Percentiles rank a stretch among this genome's conserved stretches.
These are phyloP conservation scores for Kwoniella sp. DNA, from an alignment of 768 basidiomycete species.

Conservation along the genomic window DNA sequence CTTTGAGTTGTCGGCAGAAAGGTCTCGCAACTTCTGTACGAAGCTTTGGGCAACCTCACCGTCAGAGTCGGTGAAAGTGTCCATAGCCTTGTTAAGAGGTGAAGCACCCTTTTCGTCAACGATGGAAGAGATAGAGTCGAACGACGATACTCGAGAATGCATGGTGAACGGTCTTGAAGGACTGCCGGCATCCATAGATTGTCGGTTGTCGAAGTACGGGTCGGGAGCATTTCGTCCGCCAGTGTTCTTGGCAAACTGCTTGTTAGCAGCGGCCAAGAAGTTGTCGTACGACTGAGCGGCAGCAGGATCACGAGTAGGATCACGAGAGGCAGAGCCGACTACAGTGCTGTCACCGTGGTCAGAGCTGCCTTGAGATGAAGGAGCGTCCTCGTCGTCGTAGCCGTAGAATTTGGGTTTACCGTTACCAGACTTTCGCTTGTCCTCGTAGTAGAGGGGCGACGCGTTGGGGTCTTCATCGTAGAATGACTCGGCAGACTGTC, in stretches of 20 bases:
- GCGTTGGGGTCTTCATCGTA: slow-evolving; percentile 56
- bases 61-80: slow-evolving; percentile 92
- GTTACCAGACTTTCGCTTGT: slow-evolving; percentile 50
- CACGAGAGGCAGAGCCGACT: slow-evolving; percentile 29
- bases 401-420: slow-evolving; percentile 59
- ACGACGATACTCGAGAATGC: slow-evolving; percentile 77
- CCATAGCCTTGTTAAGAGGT: slow-evolving; percentile 90
- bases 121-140: slow-evolving; percentile 89
- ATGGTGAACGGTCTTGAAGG: slow-evolving; percentile 76
- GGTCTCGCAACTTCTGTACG: slow-evolving; percentile 75
- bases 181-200: slow-evolving; percentile 44
- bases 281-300: slow-evolving; percentile 65
- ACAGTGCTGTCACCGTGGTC: slow-evolving; percentile 49
- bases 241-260: slow-evolving; percentile 77
- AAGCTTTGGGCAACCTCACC: slow-evolving; percentile 89
- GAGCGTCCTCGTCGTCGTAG: slow-evolving; percentile 64
- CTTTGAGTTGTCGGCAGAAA: slow-evolving; percentile 85
- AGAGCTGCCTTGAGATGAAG: slow-evolving; percentile 49
- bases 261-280: slow-evolving; percentile 84
- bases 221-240: slow-evolving; percentile 69
- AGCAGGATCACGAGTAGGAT: slow-evolving; percentile 15
- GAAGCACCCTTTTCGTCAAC: slow-evolving; percentile 85
- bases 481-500: slow-evolving; percentile 55
- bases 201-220: slow-evolving; percentile 71
- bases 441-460: slow-evolving; percentile 50